These are phyloP conservation scores for Datisca glomerata DNA, from an alignment of 306 rosid genomes.

Conservation along the genomic window DNA sequence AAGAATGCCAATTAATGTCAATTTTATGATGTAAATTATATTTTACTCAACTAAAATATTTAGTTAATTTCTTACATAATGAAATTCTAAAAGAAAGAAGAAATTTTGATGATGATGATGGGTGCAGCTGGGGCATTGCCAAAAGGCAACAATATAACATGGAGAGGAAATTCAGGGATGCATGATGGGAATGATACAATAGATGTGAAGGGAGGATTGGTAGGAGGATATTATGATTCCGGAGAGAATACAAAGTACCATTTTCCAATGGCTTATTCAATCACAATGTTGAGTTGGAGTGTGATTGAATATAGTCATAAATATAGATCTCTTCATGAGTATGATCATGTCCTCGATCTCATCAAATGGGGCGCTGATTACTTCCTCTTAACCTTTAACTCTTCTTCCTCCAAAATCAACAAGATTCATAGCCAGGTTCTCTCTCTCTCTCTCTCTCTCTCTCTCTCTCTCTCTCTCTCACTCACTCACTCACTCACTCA, in stretches of 20 bases:
- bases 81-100: neutral
- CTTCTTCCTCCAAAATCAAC: constrained; percentile 37
- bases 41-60: neutral
- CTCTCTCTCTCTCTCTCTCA: neutral
- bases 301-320: constrained; percentile 34
- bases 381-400: constrained; percentile 50
- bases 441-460: neutral
- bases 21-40: neutral
- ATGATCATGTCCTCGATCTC: constrained; percentile 27
- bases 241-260: constrained; percentile 58
- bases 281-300: constrained; percentile 71
- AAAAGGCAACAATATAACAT: constrained; percentile 24
- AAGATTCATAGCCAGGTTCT: constrained; percentile 41
- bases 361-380: constrained; percentile 69
- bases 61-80: neutral
- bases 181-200: constrained; percentile 31
- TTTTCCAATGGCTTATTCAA: constrained; percentile 53
- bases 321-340: constrained; percentile 15
- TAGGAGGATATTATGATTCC: constrained; percentile 70
- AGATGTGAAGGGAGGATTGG: constrained; percentile 24
- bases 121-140: constrained; percentile 42
- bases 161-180: constrained; percentile 54
- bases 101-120: neutral
- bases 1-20: no score
- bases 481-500: neutral